Evolutionary conservation across 1,139 yeast species (phyloP), one percentile per base, ranked within the genome.

Genomic region (Suhomyces bokatorum): DNA sequence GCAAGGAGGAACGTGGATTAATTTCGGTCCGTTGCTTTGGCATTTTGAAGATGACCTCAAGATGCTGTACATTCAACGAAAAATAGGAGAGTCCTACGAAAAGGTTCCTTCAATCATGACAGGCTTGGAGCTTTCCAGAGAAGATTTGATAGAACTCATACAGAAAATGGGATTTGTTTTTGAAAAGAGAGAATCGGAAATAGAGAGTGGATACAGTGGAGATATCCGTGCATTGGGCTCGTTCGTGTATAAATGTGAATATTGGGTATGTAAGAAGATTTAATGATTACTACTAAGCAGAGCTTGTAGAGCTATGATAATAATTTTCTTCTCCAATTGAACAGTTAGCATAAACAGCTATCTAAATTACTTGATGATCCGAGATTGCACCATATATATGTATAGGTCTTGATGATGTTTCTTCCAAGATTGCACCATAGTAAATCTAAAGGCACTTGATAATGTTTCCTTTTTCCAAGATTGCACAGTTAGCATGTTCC

Each of bases 11-110:
- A 53, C 67, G 12, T 89, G 97, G 96, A 71, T 88, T 45, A 90
- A 90, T 61, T 80, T 85, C 55, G 97, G 97, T 0, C 97, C 97
- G 0, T 66, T 89, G 24, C 64, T 86, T 42, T 89, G 96, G 95
- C 97, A 90, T 63, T 85, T 79, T 58, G 96, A 87, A 56, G 80
- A 79, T 43, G 80, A 77, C 39, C 65, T 61, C 22, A 64, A 62
- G 22, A 57, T 61, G 50, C 59, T 49, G 27, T 54, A 50, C 44
- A 53, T 57, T 17, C 42, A 46, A 3, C 56, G 53, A 38, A 51
- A 46, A 33, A 49, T 52, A 20, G 69, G 67, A 24, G 73, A 70
- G 2, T 55, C 57, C 0, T 51, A 55, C 12, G 59, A 57, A 11
- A 50, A 52, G 2, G 59, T 65, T 1, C 62, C 67, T 2, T 56